Conservation (phyloP, 441 rosid genomes). For the Pelargonium fulgidum region DNA sequence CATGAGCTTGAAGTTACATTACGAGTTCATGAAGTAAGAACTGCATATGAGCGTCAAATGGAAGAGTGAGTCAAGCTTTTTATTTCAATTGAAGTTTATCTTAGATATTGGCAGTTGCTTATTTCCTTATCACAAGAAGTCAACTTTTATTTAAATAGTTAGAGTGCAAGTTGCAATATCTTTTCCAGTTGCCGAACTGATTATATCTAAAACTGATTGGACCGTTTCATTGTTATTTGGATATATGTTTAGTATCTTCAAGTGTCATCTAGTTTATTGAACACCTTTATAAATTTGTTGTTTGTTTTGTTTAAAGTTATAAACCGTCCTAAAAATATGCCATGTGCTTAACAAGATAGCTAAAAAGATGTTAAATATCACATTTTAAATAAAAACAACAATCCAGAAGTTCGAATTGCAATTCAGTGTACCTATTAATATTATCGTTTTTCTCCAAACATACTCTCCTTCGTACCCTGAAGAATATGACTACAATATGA, state of each 20-base stretch:
- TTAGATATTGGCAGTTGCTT: background rate
- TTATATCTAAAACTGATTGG: too few species aligned
- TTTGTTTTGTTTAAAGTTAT: background rate
- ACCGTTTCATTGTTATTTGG: background rate
- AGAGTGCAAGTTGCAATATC: background rate
- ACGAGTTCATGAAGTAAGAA: constrained; percentile 86
- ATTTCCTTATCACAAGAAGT: background rate
- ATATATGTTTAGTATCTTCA: background rate
- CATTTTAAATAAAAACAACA: background rate
- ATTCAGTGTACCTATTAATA: background rate
- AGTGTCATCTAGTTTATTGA: background rate
- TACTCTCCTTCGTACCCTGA: background rate
- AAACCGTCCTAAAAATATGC: background rate
- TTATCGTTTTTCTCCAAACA: background rate
- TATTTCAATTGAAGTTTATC: constrained; percentile 3
- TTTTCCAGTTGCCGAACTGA: background rate
- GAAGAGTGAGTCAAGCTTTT: constrained; percentile 66
- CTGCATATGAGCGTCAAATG: constrained; percentile 83
- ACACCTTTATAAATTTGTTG: too few species aligned
- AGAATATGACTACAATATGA: too few species aligned
- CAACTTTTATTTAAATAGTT: background rate
- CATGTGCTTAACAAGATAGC: background rate
- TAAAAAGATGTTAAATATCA: background rate
- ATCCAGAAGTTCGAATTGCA: background rate
- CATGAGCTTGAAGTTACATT: constrained; percentile 94